Conservation (phyloP, 148 eudicot genomes). For the Dysphania ambrosioides region DNA sequence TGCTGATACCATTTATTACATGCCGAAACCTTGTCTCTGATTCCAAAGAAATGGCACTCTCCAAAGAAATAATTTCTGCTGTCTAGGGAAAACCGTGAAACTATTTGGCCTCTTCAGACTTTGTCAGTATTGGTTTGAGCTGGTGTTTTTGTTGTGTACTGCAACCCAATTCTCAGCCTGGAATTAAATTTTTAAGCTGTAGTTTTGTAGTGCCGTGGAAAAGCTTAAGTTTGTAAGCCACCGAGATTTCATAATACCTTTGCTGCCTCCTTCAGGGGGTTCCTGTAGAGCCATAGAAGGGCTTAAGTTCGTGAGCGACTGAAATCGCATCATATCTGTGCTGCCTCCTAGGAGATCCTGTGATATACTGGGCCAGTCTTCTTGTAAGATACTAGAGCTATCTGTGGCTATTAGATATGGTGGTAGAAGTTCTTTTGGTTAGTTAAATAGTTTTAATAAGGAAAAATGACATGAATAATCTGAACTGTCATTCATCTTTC, state of each 20-base stretch:
- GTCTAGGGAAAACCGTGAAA: neutral
- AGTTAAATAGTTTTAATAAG: no score
- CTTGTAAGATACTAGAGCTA: neutral
- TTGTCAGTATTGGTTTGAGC: neutral
- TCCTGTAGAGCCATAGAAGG: neutral
- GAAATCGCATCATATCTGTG: neutral
- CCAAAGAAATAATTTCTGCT: neutral
- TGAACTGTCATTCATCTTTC: no score
- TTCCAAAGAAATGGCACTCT: neutral
- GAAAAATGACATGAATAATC: no score
- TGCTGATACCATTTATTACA: neutral
- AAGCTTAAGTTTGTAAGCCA: neutral
- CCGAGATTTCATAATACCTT: neutral
- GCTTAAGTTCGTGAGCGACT: neutral
- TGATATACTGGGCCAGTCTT: neutral
- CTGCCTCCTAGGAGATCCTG: neutral
- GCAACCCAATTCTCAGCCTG: neutral
- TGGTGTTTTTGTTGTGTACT: neutral
- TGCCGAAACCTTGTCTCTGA: neutral
- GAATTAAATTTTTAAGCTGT: neutral
- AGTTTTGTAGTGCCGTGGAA: neutral
- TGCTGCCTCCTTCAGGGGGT: neutral
- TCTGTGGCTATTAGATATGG: neutral
- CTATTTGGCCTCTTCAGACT: neutral
- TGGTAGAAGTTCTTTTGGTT: neutral